Percentiles rank a stretch among this genome's conserved stretches.
Evolutionary conservation across 176 grass and related monocot genomes (phyloP).

Genomic region (Rhynchospora tenuis): DNA sequence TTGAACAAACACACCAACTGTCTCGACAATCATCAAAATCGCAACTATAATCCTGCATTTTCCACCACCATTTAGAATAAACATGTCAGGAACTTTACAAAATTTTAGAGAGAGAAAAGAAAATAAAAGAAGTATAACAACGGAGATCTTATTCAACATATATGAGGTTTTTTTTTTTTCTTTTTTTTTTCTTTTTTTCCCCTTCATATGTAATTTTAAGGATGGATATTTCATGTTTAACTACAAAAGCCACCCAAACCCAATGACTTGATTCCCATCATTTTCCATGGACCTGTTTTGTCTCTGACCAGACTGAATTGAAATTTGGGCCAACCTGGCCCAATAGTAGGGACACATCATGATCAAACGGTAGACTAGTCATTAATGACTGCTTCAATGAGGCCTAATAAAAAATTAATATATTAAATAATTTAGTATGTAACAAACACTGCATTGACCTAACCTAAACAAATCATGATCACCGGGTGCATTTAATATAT

Average conservation of each 20-base stretch:
- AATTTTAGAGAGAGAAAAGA: neutral
- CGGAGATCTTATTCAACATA: neutral
- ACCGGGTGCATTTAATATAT: slow-evolving; percentile 2
- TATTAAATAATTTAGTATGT: neutral
- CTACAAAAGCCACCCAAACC: too few species aligned
- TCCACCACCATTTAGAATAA: slow-evolving; percentile 13
- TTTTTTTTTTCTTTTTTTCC: too few species aligned
- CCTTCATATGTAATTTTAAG: neutral
- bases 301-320: neutral
- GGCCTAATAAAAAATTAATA: neutral
- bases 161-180: neutral
- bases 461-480: slow-evolving; percentile 18
- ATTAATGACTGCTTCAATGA: neutral
- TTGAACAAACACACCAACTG: slow-evolving; percentile 38
- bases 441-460: slow-evolving; percentile 18
- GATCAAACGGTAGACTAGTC: neutral
- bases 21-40: slow-evolving; percentile 64
- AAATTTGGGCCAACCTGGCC: neutral
- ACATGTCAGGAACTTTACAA: neutral
- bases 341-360: neutral
- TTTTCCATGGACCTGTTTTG: neutral
- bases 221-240: neutral
- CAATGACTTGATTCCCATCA: neutral
- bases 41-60: slow-evolving; percentile 87
- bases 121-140: neutral